Percentiles rank a stretch among this genome's conserved stretches.
phyloP scores from a whole-genome alignment of 2,329 filamentous ascomycete species.

The Venturia nashicola region DNA sequence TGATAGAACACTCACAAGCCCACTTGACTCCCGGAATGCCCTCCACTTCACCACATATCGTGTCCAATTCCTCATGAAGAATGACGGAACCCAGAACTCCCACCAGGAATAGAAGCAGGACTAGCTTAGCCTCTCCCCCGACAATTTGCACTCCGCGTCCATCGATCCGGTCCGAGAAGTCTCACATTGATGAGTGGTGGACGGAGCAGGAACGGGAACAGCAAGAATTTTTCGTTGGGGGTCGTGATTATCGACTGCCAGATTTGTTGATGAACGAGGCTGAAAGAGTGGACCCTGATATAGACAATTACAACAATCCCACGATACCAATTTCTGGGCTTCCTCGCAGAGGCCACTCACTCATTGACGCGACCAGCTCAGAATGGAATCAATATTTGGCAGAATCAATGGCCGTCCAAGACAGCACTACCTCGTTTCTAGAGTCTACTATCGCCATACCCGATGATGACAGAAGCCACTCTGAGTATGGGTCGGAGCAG shows the following conservation, averaged over 20 bases:
- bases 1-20: neutral
- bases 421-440: neutral
- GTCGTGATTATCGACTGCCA: too few species aligned
- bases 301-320: neutral
- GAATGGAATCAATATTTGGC: neutral
- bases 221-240: neutral
- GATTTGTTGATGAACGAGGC: neutral
- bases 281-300: neutral
- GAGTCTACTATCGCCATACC: neutral
- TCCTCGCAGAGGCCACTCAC: neutral
- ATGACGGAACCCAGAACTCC: neutral
- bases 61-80: neutral
- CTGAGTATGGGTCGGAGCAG: neutral
- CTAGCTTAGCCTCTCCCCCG: neutral
- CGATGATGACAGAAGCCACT: neutral
- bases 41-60: neutral
- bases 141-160: neutral
- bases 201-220: neutral
- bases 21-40: neutral
- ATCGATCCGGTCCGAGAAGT: neutral
- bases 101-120: neutral
- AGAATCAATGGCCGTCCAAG: neutral
- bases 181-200: neutral
- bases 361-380: neutral
- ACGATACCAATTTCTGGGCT: neutral